Evolutionary conservation across 1,284 basidiomycete species (phyloP), one percentile per base, ranked within the genome.

Genomic region (Cutaneotrichosporon spelunceum): DNA sequence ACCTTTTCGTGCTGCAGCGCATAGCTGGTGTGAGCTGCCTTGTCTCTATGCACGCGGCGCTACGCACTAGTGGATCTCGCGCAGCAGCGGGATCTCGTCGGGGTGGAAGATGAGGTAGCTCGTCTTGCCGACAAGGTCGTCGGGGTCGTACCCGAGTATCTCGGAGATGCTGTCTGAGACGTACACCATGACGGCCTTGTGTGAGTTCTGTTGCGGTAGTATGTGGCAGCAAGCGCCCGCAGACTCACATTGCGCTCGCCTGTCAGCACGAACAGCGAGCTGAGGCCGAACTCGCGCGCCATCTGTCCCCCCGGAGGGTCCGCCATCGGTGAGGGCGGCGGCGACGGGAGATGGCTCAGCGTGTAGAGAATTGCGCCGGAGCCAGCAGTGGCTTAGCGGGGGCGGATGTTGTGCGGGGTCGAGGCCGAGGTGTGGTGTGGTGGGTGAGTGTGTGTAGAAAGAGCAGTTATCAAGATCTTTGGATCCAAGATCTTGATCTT

Each of bases 51-150:
- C 8, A 33, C 30, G 5, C 4, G 19, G 27, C 39, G 30, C 30
- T 33, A 72, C 75, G 61, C 60, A 76, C 74, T 70, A 73, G 52
- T 73, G 72, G 3, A 72, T 65, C 50, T 72, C 68, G 19, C 64
- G 39, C 19, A 74, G 54, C 10, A 66, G 57, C 4, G 65, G 66
- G 11, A 71, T 64, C 60, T 78, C 74, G 23, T 74, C 74, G 16
- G 74, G 76, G 60, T 78, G 74, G 34, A 74, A 72, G 11, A 73
- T 61, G 36, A 66, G 62, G 47, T 69, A 72, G 26, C 54, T 59
- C n/a, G 69, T 68, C 60, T 65, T 70, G 27, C 73, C 73, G 2
- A 72, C 26, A 4, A 78, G 52, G 21, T 76, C 74, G 2, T 56
- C 19, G 2, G 70, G 66, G 14, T 63, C 59, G 39, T 73, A 76